A percentile compares a stretch with the other conserved stretches of the same genome.
phyloP scores from a whole-genome alignment of 257 asterid species.

The Penstemon barbatus region DNA sequence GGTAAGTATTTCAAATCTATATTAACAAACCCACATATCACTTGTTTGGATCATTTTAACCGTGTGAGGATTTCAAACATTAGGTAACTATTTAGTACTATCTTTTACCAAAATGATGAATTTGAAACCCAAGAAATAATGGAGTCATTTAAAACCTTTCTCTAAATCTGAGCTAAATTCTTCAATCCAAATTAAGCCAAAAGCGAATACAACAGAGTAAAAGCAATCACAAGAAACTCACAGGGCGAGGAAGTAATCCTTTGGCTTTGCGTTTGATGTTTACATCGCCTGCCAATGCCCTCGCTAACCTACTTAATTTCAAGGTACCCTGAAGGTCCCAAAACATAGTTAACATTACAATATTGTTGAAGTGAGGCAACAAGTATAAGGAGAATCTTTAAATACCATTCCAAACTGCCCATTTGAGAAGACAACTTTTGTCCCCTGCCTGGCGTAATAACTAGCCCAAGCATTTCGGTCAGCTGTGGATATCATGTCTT shows the following conservation, averaged over 20 bases:
- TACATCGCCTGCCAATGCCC: constrained; percentile 71
- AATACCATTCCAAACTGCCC: constrained; percentile 84
- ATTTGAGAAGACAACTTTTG: constrained; percentile 74
- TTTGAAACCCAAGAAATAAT: no score
- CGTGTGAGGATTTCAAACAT: no score
- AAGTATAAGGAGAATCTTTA: background rate
- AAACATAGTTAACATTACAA: constrained; percentile 26
- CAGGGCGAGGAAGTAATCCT: constrained; percentile 96
- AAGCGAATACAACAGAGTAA: constrained; percentile 3
- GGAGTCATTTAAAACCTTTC: no score
- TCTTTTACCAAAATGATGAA: no score
- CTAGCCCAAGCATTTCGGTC: constrained; percentile 97
- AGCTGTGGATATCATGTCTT: constrained; percentile 87
- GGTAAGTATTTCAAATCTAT: no score
- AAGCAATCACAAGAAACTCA: constrained; percentile 45
- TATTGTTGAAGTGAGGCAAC: constrained; percentile 3
- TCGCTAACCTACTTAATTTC: constrained; percentile 81
- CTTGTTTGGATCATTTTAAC: no score
- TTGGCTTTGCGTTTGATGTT: constrained; percentile 79
- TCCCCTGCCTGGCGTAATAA: constrained; percentile 84
- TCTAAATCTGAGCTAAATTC: no score
- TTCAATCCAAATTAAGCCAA: background rate
- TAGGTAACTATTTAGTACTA: no score
- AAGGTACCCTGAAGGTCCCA: constrained; percentile 67
- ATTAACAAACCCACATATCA: no score